Conservation (phyloP, 129 eudicot genomes). For the Glebionis coronaria region DNA sequence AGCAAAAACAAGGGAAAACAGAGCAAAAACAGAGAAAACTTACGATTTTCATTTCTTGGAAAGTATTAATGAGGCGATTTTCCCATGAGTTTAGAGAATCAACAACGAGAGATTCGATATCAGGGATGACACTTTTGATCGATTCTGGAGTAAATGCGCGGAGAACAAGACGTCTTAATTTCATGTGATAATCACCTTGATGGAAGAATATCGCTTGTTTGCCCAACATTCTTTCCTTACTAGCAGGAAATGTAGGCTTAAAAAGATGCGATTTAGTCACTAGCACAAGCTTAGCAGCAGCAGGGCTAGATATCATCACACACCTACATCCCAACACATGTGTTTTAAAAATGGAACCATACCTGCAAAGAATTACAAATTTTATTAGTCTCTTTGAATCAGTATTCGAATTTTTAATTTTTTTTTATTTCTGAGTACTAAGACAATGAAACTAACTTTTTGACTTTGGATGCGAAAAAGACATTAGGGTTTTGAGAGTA, state of each 20-base stretch:
- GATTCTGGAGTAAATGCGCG: conserved; percentile 84
- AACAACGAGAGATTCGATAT: conserved; percentile 61
- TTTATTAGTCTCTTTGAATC: background rate
- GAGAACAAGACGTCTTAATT: conserved; percentile 75
- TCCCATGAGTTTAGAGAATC: conserved; percentile 50
- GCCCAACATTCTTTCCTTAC: conserved; percentile 96
- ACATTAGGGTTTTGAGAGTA: conserved; percentile 90
- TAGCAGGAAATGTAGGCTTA: conserved; percentile 97
- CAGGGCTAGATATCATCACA: conserved; percentile 93
- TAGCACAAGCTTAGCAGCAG: conserved; percentile 74
- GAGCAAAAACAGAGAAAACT: conserved; percentile 6
- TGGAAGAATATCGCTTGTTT: conserved; percentile 96
- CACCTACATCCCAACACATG: conserved; percentile 91
- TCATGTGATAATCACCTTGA: conserved; percentile 87
- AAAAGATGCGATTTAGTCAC: conserved; percentile 71
- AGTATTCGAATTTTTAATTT: background rate
- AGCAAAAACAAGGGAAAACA: conserved; percentile 8
- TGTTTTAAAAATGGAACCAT: conserved; percentile 84
- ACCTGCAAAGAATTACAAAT: conserved; percentile 42
- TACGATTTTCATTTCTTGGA: conserved; percentile 91
- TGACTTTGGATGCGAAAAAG: conserved; percentile 82
- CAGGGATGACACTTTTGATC: conserved; percentile 50
- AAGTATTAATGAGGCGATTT: conserved; percentile 63
- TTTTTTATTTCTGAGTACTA: background rate
- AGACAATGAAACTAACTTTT: conserved; percentile 47